A percentile compares a stretch with the other conserved stretches of the same genome.
Evolutionary conservation across 495 filamentous ascomycete genomes (phyloP).

Genomic region (Apiosordaria backusii): DNA sequence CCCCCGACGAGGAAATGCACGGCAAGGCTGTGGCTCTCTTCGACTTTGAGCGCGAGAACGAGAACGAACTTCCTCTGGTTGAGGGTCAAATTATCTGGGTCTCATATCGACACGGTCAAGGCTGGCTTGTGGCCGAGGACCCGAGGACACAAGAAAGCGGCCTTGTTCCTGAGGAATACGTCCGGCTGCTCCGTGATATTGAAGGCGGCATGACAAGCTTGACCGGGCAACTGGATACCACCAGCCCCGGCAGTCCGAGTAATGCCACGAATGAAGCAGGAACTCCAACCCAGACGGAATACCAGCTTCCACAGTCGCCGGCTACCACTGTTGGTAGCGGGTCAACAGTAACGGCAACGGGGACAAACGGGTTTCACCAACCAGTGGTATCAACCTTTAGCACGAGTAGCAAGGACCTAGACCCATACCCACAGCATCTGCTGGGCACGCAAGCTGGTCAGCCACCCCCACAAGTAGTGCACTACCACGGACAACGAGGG

Average conservation of each 20-base stretch:
- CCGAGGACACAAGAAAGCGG: conserved; percentile 83
- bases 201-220: conserved; percentile 61
- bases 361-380: conserved; percentile 56
- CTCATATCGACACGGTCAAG: conserved; percentile 90
- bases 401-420: conserved; percentile 69
- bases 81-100: conserved; percentile 98
- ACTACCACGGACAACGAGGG: conserved; percentile 57
- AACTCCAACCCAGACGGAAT: conserved; percentile 56
- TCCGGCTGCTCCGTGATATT: conserved; percentile 87
- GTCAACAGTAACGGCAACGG: conserved; percentile 11
- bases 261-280: conserved; percentile 39
- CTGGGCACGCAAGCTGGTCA: conserved; percentile 57
- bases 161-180: conserved; percentile 94
- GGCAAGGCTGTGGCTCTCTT: conserved; percentile 94
- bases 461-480: conserved; percentile 57
- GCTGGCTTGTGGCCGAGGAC: conserved; percentile 95
- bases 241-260: conserved; percentile 40
- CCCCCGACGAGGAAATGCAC: conserved; percentile 95
- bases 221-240: conserved; percentile 41
- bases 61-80: conserved; percentile 87
- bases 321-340: conserved; percentile 40
- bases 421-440: conserved; percentile 65
- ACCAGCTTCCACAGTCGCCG: conserved; percentile 42
- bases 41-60: conserved; percentile 91
- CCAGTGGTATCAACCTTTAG: conserved; percentile 71